Conservation (phyloP, 1,139 yeast genomes). For the Zygosaccharomyces pseudobailii region DNA sequence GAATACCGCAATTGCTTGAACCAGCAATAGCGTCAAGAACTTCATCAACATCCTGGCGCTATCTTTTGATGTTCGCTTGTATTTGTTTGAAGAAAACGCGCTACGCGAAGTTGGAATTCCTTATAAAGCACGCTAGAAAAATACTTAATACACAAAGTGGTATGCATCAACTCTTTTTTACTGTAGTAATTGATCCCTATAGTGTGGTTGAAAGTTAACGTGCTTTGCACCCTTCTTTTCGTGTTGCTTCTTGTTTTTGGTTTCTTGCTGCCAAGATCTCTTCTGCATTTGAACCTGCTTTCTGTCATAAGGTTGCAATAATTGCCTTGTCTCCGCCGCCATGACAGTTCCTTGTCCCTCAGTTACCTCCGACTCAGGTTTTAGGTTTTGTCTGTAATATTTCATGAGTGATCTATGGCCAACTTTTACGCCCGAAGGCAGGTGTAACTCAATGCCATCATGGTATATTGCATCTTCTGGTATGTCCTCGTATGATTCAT, state of each 20-base stretch:
- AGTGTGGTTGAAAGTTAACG: conserved; percentile 85
- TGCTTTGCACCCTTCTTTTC: conserved; percentile 78
- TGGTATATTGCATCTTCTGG: conserved; percentile 46
- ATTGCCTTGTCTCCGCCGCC: conserved; percentile 85
- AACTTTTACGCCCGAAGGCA: conserved; percentile 81
- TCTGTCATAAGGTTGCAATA: conserved; percentile 50
- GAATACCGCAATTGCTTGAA: conserved; percentile 50
- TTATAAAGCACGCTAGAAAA: not conserved
- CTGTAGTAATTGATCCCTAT: conserved; percentile 86
- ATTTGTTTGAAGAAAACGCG: not conserved
- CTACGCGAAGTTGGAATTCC: not conserved
- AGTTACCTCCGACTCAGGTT: conserved; percentile 64
- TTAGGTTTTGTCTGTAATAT: conserved; percentile 78
- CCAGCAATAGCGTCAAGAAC: conserved; percentile 26
- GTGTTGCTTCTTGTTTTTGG: conserved; percentile 59
- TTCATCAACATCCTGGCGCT: conserved; percentile 7
- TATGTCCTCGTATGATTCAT: conserved; percentile 46
- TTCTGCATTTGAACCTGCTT: conserved; percentile 57
- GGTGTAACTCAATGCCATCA: conserved; percentile 70
- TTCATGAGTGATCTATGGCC: conserved; percentile 88
- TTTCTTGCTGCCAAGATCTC: conserved; percentile 71
- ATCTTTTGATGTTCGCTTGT: not conserved
- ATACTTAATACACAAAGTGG: conserved; percentile 3
- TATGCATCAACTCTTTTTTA: conserved; percentile 28
- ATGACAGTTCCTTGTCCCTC: conserved; percentile 94